These are phyloP conservation scores for Planoprotostelium fungivorum DNA, from an alignment of 78 protist genomes.

Conservation along the genomic window DNA sequence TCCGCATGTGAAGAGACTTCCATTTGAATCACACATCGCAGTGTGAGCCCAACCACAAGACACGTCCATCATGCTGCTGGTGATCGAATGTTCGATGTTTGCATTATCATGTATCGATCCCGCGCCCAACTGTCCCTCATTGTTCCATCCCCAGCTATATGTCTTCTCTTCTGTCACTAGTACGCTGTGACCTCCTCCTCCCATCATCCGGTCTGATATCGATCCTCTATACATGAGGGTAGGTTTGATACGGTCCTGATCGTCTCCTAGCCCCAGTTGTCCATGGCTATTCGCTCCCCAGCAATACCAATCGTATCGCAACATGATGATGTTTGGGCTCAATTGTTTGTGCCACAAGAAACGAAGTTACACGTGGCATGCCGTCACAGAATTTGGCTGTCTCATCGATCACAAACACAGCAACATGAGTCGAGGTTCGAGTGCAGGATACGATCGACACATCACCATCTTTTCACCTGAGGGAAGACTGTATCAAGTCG, in stretches of 20 bases:
- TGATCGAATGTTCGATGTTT: neutral
- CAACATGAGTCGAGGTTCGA: neutral
- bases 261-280: neutral
- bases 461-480: slow-evolving; percentile 96
- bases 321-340: neutral
- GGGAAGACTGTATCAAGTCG: slow-evolving; percentile 97
- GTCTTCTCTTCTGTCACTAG: no score
- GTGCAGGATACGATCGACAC: slow-evolving; percentile 93
- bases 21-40: neutral
- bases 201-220: neutral
- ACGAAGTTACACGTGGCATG: neutral
- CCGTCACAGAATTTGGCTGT: neutral
- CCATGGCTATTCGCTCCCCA: neutral
- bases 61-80: no score
- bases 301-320: neutral
- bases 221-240: neutral
- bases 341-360: neutral
- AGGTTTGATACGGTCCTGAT: neutral
- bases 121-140: neutral
- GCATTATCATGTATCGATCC: neutral
- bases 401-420: neutral
- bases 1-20: neutral
- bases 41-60: neutral
- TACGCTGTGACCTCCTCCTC: neutral
- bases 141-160: neutral